phyloP scores from a whole-genome alignment of 2,329 filamentous ascomycete species.

The Pseudogymnoascus sp. region DNA sequence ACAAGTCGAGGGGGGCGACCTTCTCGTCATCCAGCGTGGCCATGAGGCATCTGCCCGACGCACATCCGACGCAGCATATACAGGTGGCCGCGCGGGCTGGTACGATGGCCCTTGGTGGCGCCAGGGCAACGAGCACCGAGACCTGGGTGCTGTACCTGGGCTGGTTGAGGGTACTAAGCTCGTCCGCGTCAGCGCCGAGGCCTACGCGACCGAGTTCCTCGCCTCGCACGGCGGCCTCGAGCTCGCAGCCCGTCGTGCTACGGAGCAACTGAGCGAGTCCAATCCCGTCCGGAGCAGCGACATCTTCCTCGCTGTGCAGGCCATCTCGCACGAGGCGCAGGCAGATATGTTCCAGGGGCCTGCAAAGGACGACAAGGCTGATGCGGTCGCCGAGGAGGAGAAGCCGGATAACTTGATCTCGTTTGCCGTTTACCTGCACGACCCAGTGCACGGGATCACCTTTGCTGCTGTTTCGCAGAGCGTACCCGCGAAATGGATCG shows the following conservation, averaged over 20 bases:
- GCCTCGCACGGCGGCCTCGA: conserved; percentile 69
- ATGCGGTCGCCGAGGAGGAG: conserved; percentile 41
- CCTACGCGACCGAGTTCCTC: conserved; percentile 81
- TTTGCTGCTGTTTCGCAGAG: conserved; percentile 78
- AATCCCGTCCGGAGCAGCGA: conserved; percentile 91
- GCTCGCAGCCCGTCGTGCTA: conserved; percentile 69
- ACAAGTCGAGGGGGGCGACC: conserved; percentile 95
- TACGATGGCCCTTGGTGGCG: conserved; percentile 97
- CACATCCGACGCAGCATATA: conserved; percentile 50
- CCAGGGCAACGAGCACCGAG: conserved; percentile 58
- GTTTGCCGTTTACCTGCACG: conserved; percentile 73
- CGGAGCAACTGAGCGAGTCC: conserved; percentile 68
- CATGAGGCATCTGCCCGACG: conserved; percentile 70
- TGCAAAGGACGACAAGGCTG: conserved; percentile 47
- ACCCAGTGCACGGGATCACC: conserved; percentile 84
- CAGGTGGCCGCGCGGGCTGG: conserved; percentile 62
- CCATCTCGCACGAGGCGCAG: conserved; percentile 59
- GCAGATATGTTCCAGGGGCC: conserved; percentile 59
- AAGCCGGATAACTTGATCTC: conserved; percentile 53
- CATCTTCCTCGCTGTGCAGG: conserved; percentile 92
- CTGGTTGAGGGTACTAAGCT: conserved; percentile 84
- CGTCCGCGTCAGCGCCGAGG: conserved; percentile 79
- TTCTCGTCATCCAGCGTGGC: conserved; percentile 88
- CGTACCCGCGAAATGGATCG: conserved; percentile 76
- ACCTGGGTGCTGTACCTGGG: conserved; percentile 72